A percentile compares a stretch with the other conserved stretches of the same genome.
These are phyloP conservation scores for Colletotrichum sidae DNA, from an alignment of 2,329 filamentous ascomycete genomes.

Conservation along the genomic window DNA sequence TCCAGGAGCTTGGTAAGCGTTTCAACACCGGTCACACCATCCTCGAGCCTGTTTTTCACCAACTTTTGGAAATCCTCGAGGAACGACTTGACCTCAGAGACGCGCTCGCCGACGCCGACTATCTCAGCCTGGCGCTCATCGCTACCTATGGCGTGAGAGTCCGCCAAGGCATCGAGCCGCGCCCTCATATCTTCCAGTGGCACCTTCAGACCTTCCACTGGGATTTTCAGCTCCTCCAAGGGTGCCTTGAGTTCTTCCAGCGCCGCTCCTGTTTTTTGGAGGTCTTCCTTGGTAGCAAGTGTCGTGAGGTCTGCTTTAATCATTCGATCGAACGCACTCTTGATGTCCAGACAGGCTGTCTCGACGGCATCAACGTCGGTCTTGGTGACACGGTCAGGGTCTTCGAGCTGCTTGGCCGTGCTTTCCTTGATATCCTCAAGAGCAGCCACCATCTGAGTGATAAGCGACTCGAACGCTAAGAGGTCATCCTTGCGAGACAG, in stretches of 20 bases:
- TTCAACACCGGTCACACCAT: slow-evolving; percentile 79
- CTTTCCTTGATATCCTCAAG: slow-evolving; percentile 80
- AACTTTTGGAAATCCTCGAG: slow-evolving; percentile 83
- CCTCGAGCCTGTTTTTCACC: slow-evolving; percentile 80
- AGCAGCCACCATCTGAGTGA: slow-evolving; percentile 79
- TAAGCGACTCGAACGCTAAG: slow-evolving; percentile 78
- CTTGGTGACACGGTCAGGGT: slow-evolving; percentile 78
- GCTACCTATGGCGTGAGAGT: slow-evolving; percentile 80
- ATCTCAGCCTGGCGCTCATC: slow-evolving; percentile 89
- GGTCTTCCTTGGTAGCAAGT: slow-evolving; percentile 80
- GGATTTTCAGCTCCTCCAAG: slow-evolving; percentile 21
- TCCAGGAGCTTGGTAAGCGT: slow-evolving; percentile 78
- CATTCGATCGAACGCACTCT: slow-evolving; percentile 80
- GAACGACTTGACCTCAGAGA: slow-evolving; percentile 81
- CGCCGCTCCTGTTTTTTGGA: slow-evolving; percentile 76
- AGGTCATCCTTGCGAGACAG: slow-evolving; percentile 84
- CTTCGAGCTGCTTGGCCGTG: slow-evolving; percentile 64
- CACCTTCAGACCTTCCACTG: slow-evolving; percentile 20
- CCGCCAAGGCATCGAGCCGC: slow-evolving; percentile 72
- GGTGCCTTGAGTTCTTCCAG: slow-evolving; percentile 53
- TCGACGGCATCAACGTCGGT: slow-evolving; percentile 85
- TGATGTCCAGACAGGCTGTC: slow-evolving; percentile 86
- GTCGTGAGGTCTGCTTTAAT: slow-evolving; percentile 76
- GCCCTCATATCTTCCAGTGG: slow-evolving; percentile 59
- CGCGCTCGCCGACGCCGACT: slow-evolving; percentile 79